A percentile compares a stretch with the other conserved stretches of the same genome.
Conservation (phyloP, 495 filamentous ascomycete genomes). For the Daldinia bambusicola region DNA sequence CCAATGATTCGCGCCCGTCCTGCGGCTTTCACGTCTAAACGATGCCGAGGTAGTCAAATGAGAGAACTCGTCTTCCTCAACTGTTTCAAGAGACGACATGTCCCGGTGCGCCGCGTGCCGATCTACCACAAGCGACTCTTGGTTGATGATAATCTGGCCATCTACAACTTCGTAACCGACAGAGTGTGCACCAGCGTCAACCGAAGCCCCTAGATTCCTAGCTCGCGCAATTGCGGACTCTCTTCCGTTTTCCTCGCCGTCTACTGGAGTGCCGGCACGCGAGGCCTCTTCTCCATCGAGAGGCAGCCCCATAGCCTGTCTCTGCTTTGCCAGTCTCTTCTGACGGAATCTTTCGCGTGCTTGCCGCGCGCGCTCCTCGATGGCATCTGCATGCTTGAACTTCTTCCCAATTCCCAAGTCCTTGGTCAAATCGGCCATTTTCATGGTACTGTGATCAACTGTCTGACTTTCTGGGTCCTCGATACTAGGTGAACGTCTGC, state of each 20-base stretch:
- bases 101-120: conserved; percentile 66
- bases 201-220: conserved; percentile 40
- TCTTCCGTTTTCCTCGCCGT: conserved; percentile 32
- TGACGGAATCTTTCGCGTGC: conserved; percentile 53
- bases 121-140: conserved; percentile 80
- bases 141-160: conserved; percentile 84
- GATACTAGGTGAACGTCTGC: conserved; percentile 70
- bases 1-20: conserved; percentile 77
- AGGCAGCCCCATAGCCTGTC: conserved; percentile 43
- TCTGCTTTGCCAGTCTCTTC: conserved; percentile 47
- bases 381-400: conserved; percentile 73
- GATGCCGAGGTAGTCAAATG: conserved; percentile 77
- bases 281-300: conserved; percentile 22
- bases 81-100: conserved; percentile 61
- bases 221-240: conserved; percentile 38
- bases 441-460: conserved; percentile 74
- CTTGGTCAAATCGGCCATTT: conserved; percentile 84
- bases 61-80: conserved; percentile 87
- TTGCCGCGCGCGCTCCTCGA: conserved; percentile 59
- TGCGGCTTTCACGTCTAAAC: conserved; percentile 68
- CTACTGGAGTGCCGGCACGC: conserved; percentile 28
- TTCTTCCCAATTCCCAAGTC: conserved; percentile 81
- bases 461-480: conserved; percentile 78
- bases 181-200: conserved; percentile 48
- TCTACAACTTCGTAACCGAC: conserved; percentile 79